Conservation (phyloP, 371 early-diverging fungal species). For the Mortierella sp. region DNA sequence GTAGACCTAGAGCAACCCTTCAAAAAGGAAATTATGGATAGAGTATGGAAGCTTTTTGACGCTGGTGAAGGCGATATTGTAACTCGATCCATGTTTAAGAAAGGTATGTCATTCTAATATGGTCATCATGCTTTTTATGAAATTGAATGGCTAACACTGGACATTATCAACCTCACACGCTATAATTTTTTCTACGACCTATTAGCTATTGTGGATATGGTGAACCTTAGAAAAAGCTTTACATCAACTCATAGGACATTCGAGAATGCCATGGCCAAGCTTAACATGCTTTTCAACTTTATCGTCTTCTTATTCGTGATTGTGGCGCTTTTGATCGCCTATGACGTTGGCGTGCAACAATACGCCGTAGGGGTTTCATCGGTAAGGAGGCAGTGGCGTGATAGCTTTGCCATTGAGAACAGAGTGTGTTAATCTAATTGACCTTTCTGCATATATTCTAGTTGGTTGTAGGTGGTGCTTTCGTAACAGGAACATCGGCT, state of each 20-base stretch:
- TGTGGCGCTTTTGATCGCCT: constrained; percentile 37
- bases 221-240: constrained; percentile 44
- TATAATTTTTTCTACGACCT: neutral
- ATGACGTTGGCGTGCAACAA: constrained; percentile 43
- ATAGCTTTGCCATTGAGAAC: no score
- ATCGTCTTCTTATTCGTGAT: constrained; percentile 33
- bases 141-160: no score
- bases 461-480: constrained; percentile 48
- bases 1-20: constrained; percentile 32
- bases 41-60: constrained; percentile 44
- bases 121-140: no score
- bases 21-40: constrained; percentile 39
- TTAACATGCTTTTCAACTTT: constrained; percentile 43
- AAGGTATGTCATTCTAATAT: no score
- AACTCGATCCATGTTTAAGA: constrained; percentile 49
- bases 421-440: neutral
- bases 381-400: constrained; percentile 14
- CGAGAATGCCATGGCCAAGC: constrained; percentile 46
- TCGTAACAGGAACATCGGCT: constrained; percentile 52
- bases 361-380: constrained; percentile 47
- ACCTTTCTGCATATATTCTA: neutral
- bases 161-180: neutral
- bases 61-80: constrained; percentile 29
- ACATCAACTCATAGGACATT: constrained; percentile 49
- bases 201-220: constrained; percentile 49